phyloP scores from a whole-genome alignment of 306 rosid species.

The Benincasa hispida region DNA sequence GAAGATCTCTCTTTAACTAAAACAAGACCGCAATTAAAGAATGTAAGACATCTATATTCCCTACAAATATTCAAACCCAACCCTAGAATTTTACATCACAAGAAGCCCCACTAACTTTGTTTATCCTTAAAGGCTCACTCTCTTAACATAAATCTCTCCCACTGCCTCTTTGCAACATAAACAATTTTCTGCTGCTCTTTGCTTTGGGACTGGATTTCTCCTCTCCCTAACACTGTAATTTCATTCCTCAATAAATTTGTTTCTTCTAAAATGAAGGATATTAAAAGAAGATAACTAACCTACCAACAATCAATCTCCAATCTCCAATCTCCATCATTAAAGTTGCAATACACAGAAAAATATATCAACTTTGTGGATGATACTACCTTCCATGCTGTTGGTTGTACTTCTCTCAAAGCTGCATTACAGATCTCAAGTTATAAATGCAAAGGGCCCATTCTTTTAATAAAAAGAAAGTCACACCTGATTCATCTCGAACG shows the following conservation, averaged over 20 bases:
- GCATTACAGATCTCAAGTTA: not conserved
- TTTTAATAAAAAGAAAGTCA: not conserved
- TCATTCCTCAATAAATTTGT: not conserved
- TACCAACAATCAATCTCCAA: not conserved
- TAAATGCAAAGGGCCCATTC: not conserved
- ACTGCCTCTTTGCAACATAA: not conserved
- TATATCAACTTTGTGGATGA: not conserved
- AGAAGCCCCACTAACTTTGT: not conserved
- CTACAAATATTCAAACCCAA: not conserved
- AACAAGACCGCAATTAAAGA: not conserved
- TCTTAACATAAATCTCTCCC: not conserved
- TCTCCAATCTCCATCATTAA: not conserved
- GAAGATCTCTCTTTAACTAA: not conserved
- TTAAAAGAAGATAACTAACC: not conserved
- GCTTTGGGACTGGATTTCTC: not conserved
- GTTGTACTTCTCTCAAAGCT: not conserved
- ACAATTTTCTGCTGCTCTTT: not conserved
- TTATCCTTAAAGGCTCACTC: not conserved
- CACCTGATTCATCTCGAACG: not conserved
- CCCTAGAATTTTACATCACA: not conserved
- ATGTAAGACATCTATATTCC: not conserved
- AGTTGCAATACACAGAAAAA: not conserved
- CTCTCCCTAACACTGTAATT: not conserved
- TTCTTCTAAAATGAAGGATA: not conserved
- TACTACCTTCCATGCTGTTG: not conserved